Evolutionary conservation across 2,329 filamentous ascomycete genomes (phyloP).

Genomic region (Fusarium dlaminii): DNA sequence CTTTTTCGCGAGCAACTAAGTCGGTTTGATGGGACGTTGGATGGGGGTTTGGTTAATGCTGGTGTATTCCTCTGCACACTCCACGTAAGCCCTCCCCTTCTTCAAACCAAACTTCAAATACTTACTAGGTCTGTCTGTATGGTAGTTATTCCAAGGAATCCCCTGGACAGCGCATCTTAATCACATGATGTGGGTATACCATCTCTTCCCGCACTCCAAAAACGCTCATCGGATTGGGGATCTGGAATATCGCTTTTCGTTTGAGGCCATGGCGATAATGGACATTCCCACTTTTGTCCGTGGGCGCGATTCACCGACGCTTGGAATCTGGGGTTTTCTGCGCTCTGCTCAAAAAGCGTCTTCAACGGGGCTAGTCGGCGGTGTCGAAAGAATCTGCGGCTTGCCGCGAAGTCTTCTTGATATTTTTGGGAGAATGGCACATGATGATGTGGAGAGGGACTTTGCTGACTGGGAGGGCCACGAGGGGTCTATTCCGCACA

Average conservation of each 20-base stretch:
- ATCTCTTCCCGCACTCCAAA: constrained; percentile 9
- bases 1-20: constrained; percentile 16
- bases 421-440: constrained; percentile 34
- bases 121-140: neutral
- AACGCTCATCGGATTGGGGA: constrained; percentile 1
- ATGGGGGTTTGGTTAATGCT: constrained; percentile 4
- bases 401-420: constrained; percentile 42
- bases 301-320: constrained; percentile 9
- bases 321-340: constrained; percentile 23
- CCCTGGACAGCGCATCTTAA: constrained; percentile 26
- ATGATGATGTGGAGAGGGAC: constrained; percentile 20
- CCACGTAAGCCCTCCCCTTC: neutral
- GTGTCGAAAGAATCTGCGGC: constrained; percentile 41
- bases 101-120: neutral
- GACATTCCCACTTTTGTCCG: constrained; percentile 34
- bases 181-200: constrained; percentile 31
- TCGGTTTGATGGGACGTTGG: neutral
- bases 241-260: neutral
- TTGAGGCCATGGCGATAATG: constrained; percentile 36
- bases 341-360: constrained; percentile 4
- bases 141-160: constrained; percentile 27
- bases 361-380: neutral
- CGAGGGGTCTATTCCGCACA: constrained; percentile 39
- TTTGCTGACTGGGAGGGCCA: constrained; percentile 40
- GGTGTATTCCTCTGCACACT: constrained; percentile 27